phyloP scores from a whole-genome alignment of 192 early-diverging fungal species.

The Linnemannia elongata region DNA sequence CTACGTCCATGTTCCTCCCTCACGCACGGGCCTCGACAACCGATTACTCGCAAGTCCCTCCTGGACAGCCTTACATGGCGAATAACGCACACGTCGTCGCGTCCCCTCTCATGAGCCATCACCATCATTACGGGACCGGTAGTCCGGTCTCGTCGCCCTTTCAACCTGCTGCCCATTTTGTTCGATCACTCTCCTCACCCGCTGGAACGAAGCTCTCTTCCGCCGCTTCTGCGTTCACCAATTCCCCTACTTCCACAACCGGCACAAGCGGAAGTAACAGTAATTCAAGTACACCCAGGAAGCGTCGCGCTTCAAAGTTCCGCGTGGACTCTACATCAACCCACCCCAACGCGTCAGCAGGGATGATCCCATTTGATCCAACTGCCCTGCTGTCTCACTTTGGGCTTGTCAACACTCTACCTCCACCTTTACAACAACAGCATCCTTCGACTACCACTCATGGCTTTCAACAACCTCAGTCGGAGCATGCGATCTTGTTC shows the following conservation, averaged over 20 bases:
- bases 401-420: constrained; percentile 7
- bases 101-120: not conserved
- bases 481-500: not conserved
- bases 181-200: not conserved
- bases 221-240: not conserved
- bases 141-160: not conserved
- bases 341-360: not conserved
- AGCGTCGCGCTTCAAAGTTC: constrained; percentile 26
- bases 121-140: too few species aligned
- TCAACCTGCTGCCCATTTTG: not conserved
- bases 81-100: not conserved
- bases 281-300: not conserved
- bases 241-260: not conserved
- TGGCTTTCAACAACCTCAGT: not conserved
- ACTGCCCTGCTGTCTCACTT: not conserved
- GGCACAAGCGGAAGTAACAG: not conserved
- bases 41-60: constrained; percentile 16
- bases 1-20: not conserved
- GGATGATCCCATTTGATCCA: not conserved
- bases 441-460: not conserved
- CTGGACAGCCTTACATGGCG: constrained; percentile 38
- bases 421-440: constrained; percentile 30
- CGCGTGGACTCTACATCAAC: not conserved
- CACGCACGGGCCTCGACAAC: constrained; percentile 4
- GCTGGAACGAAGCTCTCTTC: not conserved